phyloP scores from a whole-genome alignment of 345 rosid genomes.

The Odontarrhena argentea region DNA sequence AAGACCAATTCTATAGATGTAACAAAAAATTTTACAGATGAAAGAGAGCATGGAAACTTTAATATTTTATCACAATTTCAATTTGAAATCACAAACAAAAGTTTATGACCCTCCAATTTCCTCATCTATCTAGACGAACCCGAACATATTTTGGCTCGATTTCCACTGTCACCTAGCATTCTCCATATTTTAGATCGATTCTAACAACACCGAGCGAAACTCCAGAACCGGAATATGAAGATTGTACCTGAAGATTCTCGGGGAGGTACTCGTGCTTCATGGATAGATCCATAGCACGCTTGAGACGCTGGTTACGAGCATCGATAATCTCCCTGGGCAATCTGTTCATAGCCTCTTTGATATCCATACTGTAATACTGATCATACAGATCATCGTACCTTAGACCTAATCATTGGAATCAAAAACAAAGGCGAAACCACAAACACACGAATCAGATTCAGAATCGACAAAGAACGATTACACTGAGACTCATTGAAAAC shows the following conservation, averaged over 20 bases:
- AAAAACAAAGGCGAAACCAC: background rate
- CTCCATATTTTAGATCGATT: background rate
- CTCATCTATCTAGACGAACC: conserved; percentile 1
- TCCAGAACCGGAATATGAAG: background rate
- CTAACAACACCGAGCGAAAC: background rate
- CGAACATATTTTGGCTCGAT: background rate
- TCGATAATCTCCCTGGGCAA: conserved; percentile 87
- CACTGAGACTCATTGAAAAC: background rate
- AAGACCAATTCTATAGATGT: background rate
- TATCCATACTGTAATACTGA: conserved; percentile 76
- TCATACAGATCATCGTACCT: conserved; percentile 92
- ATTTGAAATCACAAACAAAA: background rate
- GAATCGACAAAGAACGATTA: background rate
- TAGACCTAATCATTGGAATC: conserved; percentile 56
- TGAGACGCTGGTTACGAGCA: conserved; percentile 94
- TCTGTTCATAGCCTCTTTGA: conserved; percentile 86
- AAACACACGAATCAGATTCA: background rate
- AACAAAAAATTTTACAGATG: background rate
- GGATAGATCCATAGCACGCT: conserved; percentile 98
- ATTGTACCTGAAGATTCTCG: conserved; percentile 70
- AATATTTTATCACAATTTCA: background rate
- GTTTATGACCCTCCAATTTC: no score
- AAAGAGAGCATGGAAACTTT: background rate
- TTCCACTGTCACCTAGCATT: background rate
- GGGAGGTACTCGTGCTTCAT: conserved; percentile 96